These are phyloP conservation scores for Arabidopsis arenosa DNA, from an alignment of 345 rosid species.

Conservation along the genomic window DNA sequence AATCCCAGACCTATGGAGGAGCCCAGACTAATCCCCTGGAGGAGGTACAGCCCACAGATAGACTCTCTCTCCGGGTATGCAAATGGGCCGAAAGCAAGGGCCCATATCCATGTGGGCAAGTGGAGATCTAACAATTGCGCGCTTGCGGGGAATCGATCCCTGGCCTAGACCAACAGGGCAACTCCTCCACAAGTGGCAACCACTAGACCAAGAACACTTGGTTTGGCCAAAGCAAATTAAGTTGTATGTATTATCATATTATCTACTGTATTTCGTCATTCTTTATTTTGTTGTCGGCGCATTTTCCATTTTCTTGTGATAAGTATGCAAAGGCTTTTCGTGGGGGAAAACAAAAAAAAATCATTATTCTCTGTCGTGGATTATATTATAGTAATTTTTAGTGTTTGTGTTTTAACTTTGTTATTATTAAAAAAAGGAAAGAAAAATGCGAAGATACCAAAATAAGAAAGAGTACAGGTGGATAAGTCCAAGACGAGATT, in stretches of 20 bases:
- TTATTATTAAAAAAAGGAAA: background rate
- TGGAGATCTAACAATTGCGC: too few species aligned
- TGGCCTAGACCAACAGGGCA: too few species aligned
- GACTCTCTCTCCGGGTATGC: too few species aligned
- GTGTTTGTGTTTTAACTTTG: background rate
- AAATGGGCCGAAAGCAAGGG: too few species aligned
- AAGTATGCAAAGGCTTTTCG: background rate
- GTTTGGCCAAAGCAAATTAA: background rate
- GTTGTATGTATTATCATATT: background rate
- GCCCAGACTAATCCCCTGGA: too few species aligned
- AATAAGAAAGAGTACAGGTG: slow-evolving; percentile 40
- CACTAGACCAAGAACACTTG: too few species aligned
- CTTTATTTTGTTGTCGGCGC: background rate
- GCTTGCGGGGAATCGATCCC: too few species aligned
- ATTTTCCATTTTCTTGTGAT: background rate
- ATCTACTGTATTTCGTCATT: background rate
- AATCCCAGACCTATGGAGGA: too few species aligned
- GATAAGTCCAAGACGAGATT: slow-evolving; percentile 32
- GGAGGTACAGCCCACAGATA: too few species aligned
- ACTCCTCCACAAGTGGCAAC: too few species aligned
- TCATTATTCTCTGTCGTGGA: background rate
- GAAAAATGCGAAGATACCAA: slow-evolving; percentile 24
- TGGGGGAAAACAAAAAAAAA: background rate
- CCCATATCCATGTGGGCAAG: too few species aligned
- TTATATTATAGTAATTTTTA: too few species aligned